Percentiles rank a stretch among this genome's conserved stretches.
phyloP scores from a whole-genome alignment of 169 alveolate species.

The Eimeria maxima region DNA sequence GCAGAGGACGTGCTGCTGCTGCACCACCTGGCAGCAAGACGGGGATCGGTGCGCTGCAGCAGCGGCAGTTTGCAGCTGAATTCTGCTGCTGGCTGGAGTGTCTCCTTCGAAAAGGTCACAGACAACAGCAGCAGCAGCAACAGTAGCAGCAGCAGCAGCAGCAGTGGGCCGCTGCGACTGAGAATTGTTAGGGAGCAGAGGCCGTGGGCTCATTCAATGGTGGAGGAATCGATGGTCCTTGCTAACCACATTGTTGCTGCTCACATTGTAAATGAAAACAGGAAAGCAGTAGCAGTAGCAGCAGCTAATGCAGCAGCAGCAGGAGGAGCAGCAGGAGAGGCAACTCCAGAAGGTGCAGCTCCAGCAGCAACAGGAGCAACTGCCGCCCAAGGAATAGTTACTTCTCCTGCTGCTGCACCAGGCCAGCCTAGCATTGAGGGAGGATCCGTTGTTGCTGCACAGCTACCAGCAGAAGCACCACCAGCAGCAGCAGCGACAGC shows the following conservation, averaged over 20 bases:
- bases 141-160: constrained; percentile 63
- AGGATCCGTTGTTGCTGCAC: background rate
- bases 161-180: constrained; percentile 43
- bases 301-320: constrained; percentile 53
- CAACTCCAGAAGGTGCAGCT: background rate
- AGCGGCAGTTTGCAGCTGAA: constrained; percentile 58
- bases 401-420: background rate
- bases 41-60: constrained; percentile 26
- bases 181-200: constrained; percentile 14
- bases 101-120: constrained; percentile 18
- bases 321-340: background rate
- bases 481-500: constrained; percentile 34
- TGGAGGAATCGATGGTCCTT: constrained; percentile 80
- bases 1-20: constrained; percentile 62
- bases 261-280: constrained; percentile 37
- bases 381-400: background rate
- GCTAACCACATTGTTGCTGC: constrained; percentile 82
- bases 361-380: background rate
- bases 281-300: constrained; percentile 44
- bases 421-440: too few relatives aligned
- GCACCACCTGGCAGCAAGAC: constrained; percentile 63
- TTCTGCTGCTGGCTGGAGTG: constrained; percentile 64
- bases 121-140: constrained; percentile 12
- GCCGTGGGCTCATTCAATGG: constrained; percentile 78
- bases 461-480: background rate